phyloP scores from a whole-genome alignment of 768 basidiomycete genomes.

The Pisolithus sp. region DNA sequence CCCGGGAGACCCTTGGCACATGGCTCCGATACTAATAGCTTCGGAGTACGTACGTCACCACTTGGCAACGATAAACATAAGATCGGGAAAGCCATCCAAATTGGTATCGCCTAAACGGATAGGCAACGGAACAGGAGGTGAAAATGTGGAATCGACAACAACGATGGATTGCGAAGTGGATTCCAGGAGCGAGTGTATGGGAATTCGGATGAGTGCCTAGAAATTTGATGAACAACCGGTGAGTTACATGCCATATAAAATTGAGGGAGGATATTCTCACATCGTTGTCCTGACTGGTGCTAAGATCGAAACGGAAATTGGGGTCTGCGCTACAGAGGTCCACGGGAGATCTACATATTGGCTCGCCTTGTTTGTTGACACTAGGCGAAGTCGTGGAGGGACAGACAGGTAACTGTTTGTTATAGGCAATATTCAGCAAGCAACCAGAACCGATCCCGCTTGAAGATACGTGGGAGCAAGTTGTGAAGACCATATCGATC shows the following conservation, averaged over 20 bases:
- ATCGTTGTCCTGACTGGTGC: constrained; percentile 41
- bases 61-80: constrained; percentile 54
- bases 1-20: constrained; percentile 53
- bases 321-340: constrained; percentile 80
- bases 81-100: constrained; percentile 90
- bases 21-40: constrained; percentile 56
- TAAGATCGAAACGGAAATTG: constrained; percentile 71
- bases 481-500: constrained; percentile 89
- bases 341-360: constrained; percentile 67
- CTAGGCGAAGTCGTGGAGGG: constrained; percentile 45
- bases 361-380: constrained; percentile 40
- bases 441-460: constrained; percentile 75
- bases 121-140: constrained; percentile 65
- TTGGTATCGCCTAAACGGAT: constrained; percentile 85
- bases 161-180: constrained; percentile 49
- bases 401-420: constrained; percentile 84
- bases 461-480: constrained; percentile 66
- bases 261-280: constrained; percentile 28
- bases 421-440: constrained; percentile 87
- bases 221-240: not conserved
- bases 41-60: constrained; percentile 44
- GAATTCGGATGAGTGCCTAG: constrained; percentile 63
- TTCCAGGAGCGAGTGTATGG: constrained; percentile 55
- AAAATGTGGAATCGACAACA: constrained; percentile 59
- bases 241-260: not conserved